Base-by-base conservation (phyloP, 2,329 filamentous ascomycete species). In the Colletotrichum musae region DNA sequence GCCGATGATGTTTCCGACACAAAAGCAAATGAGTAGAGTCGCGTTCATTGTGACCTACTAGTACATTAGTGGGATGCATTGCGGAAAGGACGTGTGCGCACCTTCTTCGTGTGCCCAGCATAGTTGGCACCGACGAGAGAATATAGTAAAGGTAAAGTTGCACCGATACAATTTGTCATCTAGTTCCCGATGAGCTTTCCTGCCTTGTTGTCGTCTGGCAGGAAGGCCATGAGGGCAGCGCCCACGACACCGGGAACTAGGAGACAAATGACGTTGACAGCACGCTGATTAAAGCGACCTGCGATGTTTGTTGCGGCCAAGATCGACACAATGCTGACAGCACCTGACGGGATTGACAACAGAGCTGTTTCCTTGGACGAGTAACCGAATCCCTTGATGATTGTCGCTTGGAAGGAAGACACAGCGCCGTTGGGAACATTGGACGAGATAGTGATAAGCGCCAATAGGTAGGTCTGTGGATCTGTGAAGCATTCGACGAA, bases 61-160 rank as follows among this genome's bases (percentile, higher is more conserved):
- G 1, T 16, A 2, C 3, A 15, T 58, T 16, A 58, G 36, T 41
- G 12, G 6, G 21, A 16, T 58, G 18, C 1, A 15, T 6, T 9
- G 3, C 13, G 9, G 10, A 15, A 4, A 15, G 12, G 32, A 10
- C 6, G 1, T 36, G 32, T 6, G 13, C 51, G 24, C 12, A 58
- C 65, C 74, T 91, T 91, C 78, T 93, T 92, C 3, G 90, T 92
- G 13, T 86, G 88, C 7, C 91, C 91, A 0, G 84, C 91, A 0
- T 89, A 92, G 77, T 93, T 93, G 7, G 87, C 89, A 6, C 92
- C 85, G 62, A 92, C 89, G 90, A 91, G 93, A 0, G 88, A 86
- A 0, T 92, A 87, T 36, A 92, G 86, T 6, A 93, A 80, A 0
- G 90, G 90, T 72, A 91, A 91, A 1, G 86, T 88, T 1, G 88